Base-by-base conservation (phyloP, 176 grass and related monocot species). In the Avena sativa region DNA sequence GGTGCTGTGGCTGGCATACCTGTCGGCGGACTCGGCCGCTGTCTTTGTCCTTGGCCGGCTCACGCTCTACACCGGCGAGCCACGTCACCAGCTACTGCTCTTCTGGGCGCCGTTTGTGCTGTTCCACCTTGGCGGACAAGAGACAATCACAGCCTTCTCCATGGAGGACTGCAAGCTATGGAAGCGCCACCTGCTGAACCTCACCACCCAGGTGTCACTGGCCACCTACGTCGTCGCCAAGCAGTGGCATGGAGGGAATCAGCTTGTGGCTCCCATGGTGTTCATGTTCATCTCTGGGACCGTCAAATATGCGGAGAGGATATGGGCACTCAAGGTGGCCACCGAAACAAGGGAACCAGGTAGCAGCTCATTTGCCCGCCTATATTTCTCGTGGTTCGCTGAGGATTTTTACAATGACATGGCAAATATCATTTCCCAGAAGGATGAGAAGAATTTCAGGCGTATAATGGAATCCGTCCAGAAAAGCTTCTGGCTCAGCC, bases 51-150 rank as follows among this genome's bases (percentile, higher is more conserved):
- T 92, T 28, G 91, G 83, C 4, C 85, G 44, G 66, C 83, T 92
- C 21, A 87, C 50, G 34, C 34, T 36, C 34, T 36, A 36, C 34
- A 47, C 0, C 40, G 46, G 70, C 21, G 0, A 0, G 0, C 0
- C 4, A 20, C 0, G 16, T 36, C 34, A 36, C 34, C 34, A 36
- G 0, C 40, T 72, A 36, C 16, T 58, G 32, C 43, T 84, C 53
- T 80, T 89, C 28, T 92, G 91, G 91, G 84, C 87, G 1, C 91
- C 91, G 4, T 89, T 92, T 56, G 84, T 92, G 21, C 43, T 92
- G 49, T 83, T 92, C 44, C 91, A 92, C 34, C 91, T 92, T 2
- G 79, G 87, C 2, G 91, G 91, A 3, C 91, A 80, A 9, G 91
- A 92, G 38, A 89, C 79, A 8, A 87, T 89, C 16, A 84, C 87